Conservation (phyloP, 345 rosid species). For the Citrus medica region DNA sequence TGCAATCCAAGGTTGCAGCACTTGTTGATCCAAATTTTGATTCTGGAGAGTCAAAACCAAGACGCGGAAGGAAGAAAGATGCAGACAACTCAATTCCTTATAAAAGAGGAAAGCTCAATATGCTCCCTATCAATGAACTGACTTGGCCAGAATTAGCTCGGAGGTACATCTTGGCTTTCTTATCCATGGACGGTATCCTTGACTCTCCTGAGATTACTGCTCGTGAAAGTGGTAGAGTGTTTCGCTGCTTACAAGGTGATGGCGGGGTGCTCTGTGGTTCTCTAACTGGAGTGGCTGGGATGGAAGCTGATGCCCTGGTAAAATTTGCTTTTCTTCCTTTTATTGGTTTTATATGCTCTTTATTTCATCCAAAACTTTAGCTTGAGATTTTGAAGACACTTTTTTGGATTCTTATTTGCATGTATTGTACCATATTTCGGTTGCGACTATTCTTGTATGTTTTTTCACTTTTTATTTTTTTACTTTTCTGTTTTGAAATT, state of each 20-base stretch:
- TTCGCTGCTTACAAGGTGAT: slow-evolving; percentile 95
- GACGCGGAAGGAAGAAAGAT: slow-evolving; percentile 85
- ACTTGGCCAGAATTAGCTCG: slow-evolving; percentile 98
- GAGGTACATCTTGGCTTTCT: slow-evolving; percentile 72
- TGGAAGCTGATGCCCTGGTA: slow-evolving; percentile 98
- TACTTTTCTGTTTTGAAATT: not conserved
- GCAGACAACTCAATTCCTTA: slow-evolving; percentile 46
- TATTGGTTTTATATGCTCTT: not conserved
- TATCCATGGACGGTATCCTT: slow-evolving; percentile 80
- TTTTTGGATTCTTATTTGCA: not conserved
- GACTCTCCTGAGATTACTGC: slow-evolving; percentile 79
- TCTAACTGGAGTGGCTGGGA: slow-evolving; percentile 86
- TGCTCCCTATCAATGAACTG: slow-evolving; percentile 83
- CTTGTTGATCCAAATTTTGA: slow-evolving; percentile 89
- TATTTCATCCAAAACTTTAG: not conserved
- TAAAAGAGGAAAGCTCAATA: slow-evolving; percentile 63
- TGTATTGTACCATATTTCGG: not conserved
- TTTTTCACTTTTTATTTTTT: not conserved
- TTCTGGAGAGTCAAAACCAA: slow-evolving; percentile 74
- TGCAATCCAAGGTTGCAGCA: slow-evolving; percentile 89
- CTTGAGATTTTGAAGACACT: not conserved
- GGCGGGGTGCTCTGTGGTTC: slow-evolving; percentile 97
- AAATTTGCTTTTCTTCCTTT: slow-evolving; percentile 28
- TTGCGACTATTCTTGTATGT: not conserved
- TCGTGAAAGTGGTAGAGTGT: slow-evolving; percentile 85